Base-by-base conservation (phyloP, 2,329 filamentous ascomycete species). In the Neopestalotiopsis sp. region DNA sequence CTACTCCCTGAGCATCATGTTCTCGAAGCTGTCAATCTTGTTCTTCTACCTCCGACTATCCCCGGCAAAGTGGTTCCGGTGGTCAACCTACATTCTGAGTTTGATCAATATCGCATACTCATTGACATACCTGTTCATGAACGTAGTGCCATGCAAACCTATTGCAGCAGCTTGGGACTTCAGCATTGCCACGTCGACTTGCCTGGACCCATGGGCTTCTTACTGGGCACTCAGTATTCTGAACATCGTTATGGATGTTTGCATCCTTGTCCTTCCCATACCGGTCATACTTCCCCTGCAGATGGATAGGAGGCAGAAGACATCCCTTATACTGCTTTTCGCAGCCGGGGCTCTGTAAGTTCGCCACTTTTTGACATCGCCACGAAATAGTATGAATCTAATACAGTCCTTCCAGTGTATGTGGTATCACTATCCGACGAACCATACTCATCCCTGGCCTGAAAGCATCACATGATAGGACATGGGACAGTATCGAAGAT, bases 1-100 rank as follows among this genome's bases (percentile, higher is more conserved):
- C 10, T 68, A 68, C 28, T 42, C 59, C 7, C 12, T 66, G 20
- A 66, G 62, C 40, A 52, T 68, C 20, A 45, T 57, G 24, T 65
- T 66, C 28, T 49, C 67, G 2, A 68, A 68, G 63, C 56, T 68
- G n/a, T 68, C 67, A 3, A 65, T 68, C 12, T 38, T 68, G 6
- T 65, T 68, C 10, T 68, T 68, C 32, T 68, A 68, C 38, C 63
- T 66, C 2, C 45, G 67, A 38, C 57, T 68, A n/a, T 66, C 67
- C 12, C 67, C 67, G 20, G 49, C 66, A 20, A 13, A 2, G 9
- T 68, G 61, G 67, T 68, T 68, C 34, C 62, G 63, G 14, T 57
- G 32, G 24, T n/a, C 24, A 13, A 63, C 52, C 20, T 49, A 66
- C 56, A 30, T 30, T 14, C 63, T 68, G 10, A 61, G 59, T 9